A percentile compares a stretch with the other conserved stretches of the same genome.
Evolutionary conservation across 2,329 filamentous ascomycete genomes (phyloP).

Genomic region (Botrytis porri): DNA sequence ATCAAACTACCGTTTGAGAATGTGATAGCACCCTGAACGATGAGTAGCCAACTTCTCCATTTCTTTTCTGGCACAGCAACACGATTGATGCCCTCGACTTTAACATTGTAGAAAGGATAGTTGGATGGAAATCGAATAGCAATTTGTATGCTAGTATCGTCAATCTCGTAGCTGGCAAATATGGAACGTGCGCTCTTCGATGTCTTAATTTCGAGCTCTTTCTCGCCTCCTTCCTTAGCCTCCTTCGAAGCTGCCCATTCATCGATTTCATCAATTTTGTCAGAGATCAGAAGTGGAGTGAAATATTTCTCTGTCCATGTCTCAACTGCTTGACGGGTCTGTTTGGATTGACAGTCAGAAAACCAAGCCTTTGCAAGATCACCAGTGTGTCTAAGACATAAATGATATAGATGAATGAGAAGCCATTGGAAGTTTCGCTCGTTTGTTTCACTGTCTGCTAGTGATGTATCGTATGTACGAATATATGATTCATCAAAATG

Average conservation of each 20-base stretch:
- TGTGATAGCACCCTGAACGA: conserved; percentile 86
- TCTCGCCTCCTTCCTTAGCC: conserved; percentile 47
- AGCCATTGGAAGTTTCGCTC: conserved; percentile 80
- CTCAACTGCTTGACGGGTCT: conserved; percentile 77
- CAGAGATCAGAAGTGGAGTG: conserved; percentile 65
- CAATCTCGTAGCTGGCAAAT: conserved; percentile 79
- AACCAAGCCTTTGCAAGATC: conserved; percentile 82
- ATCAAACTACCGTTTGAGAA: conserved; percentile 87
- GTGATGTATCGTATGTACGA: conserved; percentile 50
- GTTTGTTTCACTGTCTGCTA: conserved; percentile 56
- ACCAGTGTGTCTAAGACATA: conserved; percentile 72
- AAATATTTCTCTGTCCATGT: conserved; percentile 83
- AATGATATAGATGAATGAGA: conserved; percentile 81
- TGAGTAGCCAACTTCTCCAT: conserved; percentile 88
- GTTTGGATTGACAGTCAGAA: conserved; percentile 73
- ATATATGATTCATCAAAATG: conserved; percentile 58
- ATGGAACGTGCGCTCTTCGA: conserved; percentile 71
- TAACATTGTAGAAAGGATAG: conserved; percentile 78
- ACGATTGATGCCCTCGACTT: conserved; percentile 73
- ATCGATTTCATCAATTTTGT: conserved; percentile 65
- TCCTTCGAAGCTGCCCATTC: conserved; percentile 61
- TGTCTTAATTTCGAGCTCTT: conserved; percentile 65
- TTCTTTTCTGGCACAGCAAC: conserved; percentile 88
- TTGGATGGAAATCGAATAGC: conserved; percentile 74
- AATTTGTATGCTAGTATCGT: conserved; percentile 81